Base-by-base conservation (phyloP, 148 eudicot genomes). In the Vaccinium myrtillus region DNA sequence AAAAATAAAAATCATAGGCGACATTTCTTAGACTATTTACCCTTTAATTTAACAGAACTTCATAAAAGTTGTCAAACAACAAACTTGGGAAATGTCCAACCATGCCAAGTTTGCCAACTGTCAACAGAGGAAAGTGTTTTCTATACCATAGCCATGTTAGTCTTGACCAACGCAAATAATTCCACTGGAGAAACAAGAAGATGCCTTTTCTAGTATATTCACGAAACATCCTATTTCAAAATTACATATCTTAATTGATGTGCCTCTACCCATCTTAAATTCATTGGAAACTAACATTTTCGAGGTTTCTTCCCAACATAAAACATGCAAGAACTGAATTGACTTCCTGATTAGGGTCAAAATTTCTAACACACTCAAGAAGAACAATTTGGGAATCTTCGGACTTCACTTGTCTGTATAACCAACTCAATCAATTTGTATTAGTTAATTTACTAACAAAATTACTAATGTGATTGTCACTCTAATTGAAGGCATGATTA, bases 201-300 rank as follows among this genome's bases (percentile, higher is more conserved):
- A 78, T 53, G 80, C 80, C 59, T 78, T 78, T 71, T 16, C 18
- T 21, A 36, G 48, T 71, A 71, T 15, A 70, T 1, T 15, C 0
- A 15, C 10, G 25, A 65, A 12, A 61, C n/a, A 84, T 11, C 36
- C n/a, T 61, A 75, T 27, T 27, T 50, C 27, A 27, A 16, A 18
- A 51, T 30, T 59, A 46, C 18, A 54, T 50, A 74, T 8, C 15
- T 11, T 7, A 82, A 77, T 39, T 73, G 49, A 77, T 79, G 18
- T 6, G 10, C 39, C 39, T 25, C 58, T 67, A 77, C 1, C 15
- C 53, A 81, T 53, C 77, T 70, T 50, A 83, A 84, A 84, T 50
- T 1, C 36, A 54, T 50, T 77, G 58, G 80, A 77, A 5, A 51
- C 59, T 13, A 25, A 50, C 39, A 6, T 51, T 25, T 50, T 25